These are phyloP conservation scores for Cylindrotheca closterium DNA, from an alignment of 108 stramenopile genomes.

Conservation along the genomic window DNA sequence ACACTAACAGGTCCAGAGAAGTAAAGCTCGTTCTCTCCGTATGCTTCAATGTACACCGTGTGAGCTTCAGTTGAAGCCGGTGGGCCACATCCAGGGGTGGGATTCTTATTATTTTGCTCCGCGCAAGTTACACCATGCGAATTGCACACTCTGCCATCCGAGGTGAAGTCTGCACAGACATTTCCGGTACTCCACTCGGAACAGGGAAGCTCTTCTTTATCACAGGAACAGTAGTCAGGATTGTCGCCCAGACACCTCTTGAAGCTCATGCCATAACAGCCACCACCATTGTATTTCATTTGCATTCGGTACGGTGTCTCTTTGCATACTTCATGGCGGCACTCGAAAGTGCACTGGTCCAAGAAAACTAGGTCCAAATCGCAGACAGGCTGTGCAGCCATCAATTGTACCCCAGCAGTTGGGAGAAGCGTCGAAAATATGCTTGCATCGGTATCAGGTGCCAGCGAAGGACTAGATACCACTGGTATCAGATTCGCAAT, in stretches of 20 bases:
- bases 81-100: background rate
- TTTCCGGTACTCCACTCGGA: constrained; percentile 1
- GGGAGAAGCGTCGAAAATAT: no score
- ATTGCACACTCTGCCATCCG: background rate
- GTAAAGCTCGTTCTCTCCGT: background rate
- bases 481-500: no score
- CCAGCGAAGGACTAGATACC: no score
- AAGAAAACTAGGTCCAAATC: no score
- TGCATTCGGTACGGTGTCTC: constrained; percentile 15
- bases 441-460: no score
- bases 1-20: constrained; percentile 5
- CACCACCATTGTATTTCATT: constrained; percentile 1
- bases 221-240: constrained; percentile 7
- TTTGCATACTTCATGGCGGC: constrained; percentile 14
- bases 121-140: background rate
- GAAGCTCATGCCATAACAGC: background rate
- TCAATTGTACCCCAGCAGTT: no score
- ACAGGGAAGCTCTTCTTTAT: constrained; percentile 5
- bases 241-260: constrained; percentile 6
- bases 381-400: no score
- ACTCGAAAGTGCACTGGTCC: no score
- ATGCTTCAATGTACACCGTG: constrained; percentile 4
- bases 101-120: background rate
- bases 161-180: constrained; percentile 3
- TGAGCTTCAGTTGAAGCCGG: background rate